Evolutionary conservation across 768 basidiomycete genomes (phyloP).

Genomic region (Boletus rubescentipes): DNA sequence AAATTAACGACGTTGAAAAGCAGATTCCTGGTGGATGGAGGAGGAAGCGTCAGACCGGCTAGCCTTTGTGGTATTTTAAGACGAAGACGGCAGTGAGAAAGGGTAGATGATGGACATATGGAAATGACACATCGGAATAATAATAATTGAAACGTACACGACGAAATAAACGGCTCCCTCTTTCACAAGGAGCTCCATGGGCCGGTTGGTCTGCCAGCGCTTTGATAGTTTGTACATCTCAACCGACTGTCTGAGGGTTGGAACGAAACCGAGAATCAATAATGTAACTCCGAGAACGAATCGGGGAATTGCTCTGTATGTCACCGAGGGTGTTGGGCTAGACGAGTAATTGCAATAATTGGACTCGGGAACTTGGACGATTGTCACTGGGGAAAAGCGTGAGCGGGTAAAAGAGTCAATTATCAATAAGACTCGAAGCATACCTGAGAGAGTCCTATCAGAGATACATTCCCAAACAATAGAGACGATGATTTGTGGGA

Average conservation of each 20-base stretch:
- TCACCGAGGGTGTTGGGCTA: background rate
- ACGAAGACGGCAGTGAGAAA: background rate
- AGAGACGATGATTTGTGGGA: background rate
- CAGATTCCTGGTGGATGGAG: background rate
- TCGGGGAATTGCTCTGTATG: conserved; percentile 4
- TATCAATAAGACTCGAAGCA: no score
- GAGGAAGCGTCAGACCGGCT: no score
- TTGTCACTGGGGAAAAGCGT: background rate
- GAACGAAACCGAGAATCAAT: background rate
- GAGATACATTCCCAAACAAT: background rate
- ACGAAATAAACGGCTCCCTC: conserved; percentile 12
- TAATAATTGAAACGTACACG: conserved; percentile 3
- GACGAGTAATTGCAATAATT: background rate
- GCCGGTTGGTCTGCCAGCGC: background rate
- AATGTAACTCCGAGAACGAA: conserved; percentile 3
- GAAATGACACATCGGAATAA: no score
- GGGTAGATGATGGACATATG: no score
- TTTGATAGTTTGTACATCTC: conserved; percentile 4
- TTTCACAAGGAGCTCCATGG: background rate
- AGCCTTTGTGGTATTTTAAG: background rate
- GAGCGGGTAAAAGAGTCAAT: background rate
- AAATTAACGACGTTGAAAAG: background rate
- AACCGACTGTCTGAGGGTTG: background rate
- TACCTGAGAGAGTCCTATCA: background rate
- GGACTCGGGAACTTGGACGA: background rate